Conservation (phyloP, 2,329 filamentous ascomycete species). For the Clonostachys solani region DNA sequence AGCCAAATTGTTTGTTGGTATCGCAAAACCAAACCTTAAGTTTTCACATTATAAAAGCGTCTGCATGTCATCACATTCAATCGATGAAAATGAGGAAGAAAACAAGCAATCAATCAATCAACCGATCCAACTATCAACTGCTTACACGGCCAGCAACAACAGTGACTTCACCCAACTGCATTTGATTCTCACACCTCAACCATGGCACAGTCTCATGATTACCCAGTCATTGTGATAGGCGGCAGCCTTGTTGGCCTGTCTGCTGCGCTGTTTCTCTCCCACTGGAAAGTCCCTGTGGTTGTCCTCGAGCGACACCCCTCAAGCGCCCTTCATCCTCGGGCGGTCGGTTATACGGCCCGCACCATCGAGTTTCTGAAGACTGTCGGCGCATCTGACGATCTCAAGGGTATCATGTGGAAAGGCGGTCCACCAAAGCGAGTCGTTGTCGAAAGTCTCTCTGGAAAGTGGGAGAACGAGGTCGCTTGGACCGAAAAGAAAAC, state of each 20-base stretch:
- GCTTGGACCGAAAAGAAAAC: constrained; percentile 9
- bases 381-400: constrained; percentile 12
- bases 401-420: constrained; percentile 8
- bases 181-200: neutral
- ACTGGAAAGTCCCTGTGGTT: constrained; percentile 19
- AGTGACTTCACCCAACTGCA: neutral
- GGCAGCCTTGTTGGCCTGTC: constrained; percentile 32
- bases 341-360: constrained; percentile 26
- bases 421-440: constrained; percentile 11
- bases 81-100: no score
- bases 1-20: no score
- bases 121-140: no score
- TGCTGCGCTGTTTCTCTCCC: constrained; percentile 26
- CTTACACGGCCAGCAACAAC: no score
- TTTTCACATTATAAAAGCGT: no score
- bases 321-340: constrained; percentile 28
- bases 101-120: no score
- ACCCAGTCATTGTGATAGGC: constrained; percentile 28
- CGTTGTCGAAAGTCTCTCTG: constrained; percentile 11
- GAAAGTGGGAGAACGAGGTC: constrained; percentile 12
- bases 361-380: constrained; percentile 28
- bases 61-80: no score
- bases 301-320: constrained; percentile 28
- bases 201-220: neutral
- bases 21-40: no score